Evolutionary conservation across 2,329 filamentous ascomycete genomes (phyloP), one percentile per base, ranked within the genome.

Genomic region (Talaromyces sp.): DNA sequence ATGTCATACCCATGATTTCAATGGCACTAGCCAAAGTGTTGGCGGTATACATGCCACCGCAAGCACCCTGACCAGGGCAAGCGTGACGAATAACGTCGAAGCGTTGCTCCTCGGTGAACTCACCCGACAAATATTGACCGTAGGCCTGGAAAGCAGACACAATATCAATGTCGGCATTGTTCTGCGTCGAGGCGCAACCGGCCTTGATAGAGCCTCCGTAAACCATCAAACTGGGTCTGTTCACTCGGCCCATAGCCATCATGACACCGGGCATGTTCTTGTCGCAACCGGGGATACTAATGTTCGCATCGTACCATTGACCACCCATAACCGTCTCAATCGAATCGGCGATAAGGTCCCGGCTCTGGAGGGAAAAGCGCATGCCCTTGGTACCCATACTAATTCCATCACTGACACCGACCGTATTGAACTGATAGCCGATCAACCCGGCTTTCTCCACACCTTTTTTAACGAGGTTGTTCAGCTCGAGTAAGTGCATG

Each of bases 311-410:
- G 73, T 99, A 97, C 91, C 92, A 97, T 77, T 99, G 94, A 15
- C 91, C 94, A 65, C 91, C 88, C 92, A 97, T 99, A 67, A 99
- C 94, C 5, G 94, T 97, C 82, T 99, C 94, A 69, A 99, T 96
- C 62, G 89, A 95, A 78, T 99, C 94, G 69, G 94, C 94, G 67
- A 99, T 99, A 69, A 99, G 84, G 75, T 99, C 94, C 73, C 94
- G 84, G 65, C 90, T 96, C 79, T 97, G 94, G 54, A 97, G 81
- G 57, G 89, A 94, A 78, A 91, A 97, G 62, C 93, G 84, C 94
- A 99, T 99, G 67, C 95, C 94, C 36, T 87, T 89, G 50, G 94
- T 99, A 53, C 94, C 94, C 94, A 99, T 99, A 67, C 91, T 96
- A 68, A 99, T 99, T 60, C 86, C 94, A 73, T 99, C 94, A 63